Conservation (phyloP, 1,284 basidiomycete species). For the Hymenochaete sp. region DNA sequence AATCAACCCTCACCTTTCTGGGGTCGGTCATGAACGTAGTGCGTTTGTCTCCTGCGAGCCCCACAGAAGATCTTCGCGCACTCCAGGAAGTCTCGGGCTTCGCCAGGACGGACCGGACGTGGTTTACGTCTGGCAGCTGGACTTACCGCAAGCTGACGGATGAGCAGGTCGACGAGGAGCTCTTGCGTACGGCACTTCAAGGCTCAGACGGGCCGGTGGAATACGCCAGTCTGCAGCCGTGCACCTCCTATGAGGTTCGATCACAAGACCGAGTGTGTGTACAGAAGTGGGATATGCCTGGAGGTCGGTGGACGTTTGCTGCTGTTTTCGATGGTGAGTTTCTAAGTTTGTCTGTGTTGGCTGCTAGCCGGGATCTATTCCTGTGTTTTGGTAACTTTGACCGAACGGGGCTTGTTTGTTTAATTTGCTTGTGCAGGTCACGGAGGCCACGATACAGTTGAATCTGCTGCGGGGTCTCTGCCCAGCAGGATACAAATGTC, state of each 20-base stretch:
- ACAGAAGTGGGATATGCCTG: slow-evolving; percentile 45
- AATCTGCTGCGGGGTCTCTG: slow-evolving; percentile 38
- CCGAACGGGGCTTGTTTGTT: too few relatives aligned
- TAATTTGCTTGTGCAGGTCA: slow-evolving; percentile 38
- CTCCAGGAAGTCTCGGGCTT: slow-evolving; percentile 46
- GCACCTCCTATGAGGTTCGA: slow-evolving; percentile 36
- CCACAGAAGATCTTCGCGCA: slow-evolving; percentile 40
- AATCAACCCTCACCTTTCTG: slow-evolving; percentile 15
- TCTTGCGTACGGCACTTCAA: slow-evolving; percentile 30
- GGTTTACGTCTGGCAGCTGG: slow-evolving; percentile 43
- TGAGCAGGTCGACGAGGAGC: slow-evolving; percentile 37
- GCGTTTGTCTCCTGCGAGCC: slow-evolving; percentile 35
- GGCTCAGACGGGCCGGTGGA: slow-evolving; percentile 34
- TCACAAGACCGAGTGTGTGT: slow-evolving; percentile 49
- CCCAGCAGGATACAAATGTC: slow-evolving; percentile 37
- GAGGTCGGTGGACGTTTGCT: slow-evolving; percentile 49
- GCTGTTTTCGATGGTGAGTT: slow-evolving; percentile 52
- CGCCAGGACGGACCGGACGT: slow-evolving; percentile 48
- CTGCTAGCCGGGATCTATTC: too few relatives aligned
- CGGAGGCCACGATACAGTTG: slow-evolving; percentile 49
- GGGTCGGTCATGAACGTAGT: slow-evolving; percentile 33
- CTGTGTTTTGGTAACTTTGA: too few relatives aligned
- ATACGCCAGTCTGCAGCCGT: slow-evolving; percentile 52
- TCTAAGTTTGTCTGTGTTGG: slow-evolving; percentile 11
- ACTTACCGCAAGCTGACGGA: slow-evolving; percentile 45